These are phyloP conservation scores for Solanum virginianum DNA, from an alignment of 257 asterid genomes.

Conservation along the genomic window DNA sequence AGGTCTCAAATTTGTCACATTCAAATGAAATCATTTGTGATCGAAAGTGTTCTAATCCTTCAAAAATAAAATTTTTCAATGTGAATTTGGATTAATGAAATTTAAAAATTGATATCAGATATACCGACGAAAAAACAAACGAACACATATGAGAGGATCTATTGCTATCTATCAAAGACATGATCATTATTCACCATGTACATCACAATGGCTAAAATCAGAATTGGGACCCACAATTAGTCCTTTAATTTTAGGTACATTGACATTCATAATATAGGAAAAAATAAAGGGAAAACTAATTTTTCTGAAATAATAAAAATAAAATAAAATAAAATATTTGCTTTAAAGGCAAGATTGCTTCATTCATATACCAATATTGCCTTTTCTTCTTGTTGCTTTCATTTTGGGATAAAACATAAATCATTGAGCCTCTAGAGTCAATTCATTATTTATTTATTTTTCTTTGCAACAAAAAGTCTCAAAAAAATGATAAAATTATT, in stretches of 20 bases:
- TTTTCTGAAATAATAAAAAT: not conserved
- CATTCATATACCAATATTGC: not conserved
- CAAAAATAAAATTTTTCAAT: not conserved
- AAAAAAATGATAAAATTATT: not conserved
- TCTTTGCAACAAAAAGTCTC: too few relatives aligned
- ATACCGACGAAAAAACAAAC: not conserved
- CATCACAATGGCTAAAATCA: not conserved
- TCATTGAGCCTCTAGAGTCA: not conserved
- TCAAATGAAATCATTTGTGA: not conserved
- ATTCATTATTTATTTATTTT: not conserved
- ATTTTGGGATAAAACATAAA: not conserved
- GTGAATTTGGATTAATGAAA: not conserved
- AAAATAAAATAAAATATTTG: not conserved
- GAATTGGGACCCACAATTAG: not conserved
- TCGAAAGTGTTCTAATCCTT: not conserved
- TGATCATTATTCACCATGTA: not conserved
- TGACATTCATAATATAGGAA: not conserved
- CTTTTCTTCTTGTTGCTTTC: not conserved
- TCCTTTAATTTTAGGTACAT: not conserved
- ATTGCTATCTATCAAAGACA: not conserved
- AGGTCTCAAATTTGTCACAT: not conserved
- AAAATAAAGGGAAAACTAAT: not conserved
- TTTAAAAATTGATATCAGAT: accelerated
- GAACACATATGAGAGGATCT: not conserved
- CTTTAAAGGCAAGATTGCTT: not conserved